Percentiles rank a stretch among this genome's conserved stretches.
These are phyloP conservation scores for Neonectria faginata DNA, from an alignment of 2,329 filamentous ascomycete species.

Conservation along the genomic window DNA sequence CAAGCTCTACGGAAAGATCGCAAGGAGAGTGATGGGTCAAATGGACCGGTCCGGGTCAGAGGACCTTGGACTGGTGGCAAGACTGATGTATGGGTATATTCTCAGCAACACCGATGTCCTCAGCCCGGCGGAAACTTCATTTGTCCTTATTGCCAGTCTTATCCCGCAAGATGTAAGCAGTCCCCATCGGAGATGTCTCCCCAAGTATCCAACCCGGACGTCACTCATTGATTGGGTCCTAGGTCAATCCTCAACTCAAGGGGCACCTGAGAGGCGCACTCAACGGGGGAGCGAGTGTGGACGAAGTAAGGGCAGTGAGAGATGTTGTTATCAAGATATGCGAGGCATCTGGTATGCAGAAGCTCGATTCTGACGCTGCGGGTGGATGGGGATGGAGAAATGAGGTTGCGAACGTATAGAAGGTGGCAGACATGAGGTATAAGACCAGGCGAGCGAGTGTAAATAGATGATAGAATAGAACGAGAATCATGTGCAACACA, in stretches of 20 bases:
- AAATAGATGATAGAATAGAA: background rate
- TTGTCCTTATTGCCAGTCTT: constrained; percentile 44
- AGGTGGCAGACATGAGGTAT: background rate
- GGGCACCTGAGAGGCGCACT: constrained; percentile 43
- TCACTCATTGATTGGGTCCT: background rate
- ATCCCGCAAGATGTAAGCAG: constrained; percentile 45
- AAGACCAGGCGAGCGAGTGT: background rate
- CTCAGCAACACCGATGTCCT: constrained; percentile 43
- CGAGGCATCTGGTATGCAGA: constrained; percentile 43
- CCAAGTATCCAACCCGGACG: background rate
- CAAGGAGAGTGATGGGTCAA: constrained; percentile 44
- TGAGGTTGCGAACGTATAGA: constrained; percentile 43
- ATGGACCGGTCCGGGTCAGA: constrained; percentile 43
- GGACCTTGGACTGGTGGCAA: constrained; percentile 43
- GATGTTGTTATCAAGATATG: constrained; percentile 43
- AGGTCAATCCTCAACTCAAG: constrained; percentile 46
- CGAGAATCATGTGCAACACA: background rate
- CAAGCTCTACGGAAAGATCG: constrained; percentile 42
- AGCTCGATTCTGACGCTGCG: constrained; percentile 28
- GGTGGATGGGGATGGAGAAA: constrained; percentile 46
- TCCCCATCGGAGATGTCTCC: background rate
- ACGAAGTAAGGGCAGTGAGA: constrained; percentile 44
- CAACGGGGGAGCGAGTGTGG: constrained; percentile 42
- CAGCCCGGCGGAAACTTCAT: constrained; percentile 42
- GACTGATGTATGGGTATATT: constrained; percentile 43